Evolutionary conservation across 2,329 filamentous ascomycete species (phyloP), one percentile per base, ranked within the genome.

Genomic region (Cylindrodendrum hubeiense): DNA sequence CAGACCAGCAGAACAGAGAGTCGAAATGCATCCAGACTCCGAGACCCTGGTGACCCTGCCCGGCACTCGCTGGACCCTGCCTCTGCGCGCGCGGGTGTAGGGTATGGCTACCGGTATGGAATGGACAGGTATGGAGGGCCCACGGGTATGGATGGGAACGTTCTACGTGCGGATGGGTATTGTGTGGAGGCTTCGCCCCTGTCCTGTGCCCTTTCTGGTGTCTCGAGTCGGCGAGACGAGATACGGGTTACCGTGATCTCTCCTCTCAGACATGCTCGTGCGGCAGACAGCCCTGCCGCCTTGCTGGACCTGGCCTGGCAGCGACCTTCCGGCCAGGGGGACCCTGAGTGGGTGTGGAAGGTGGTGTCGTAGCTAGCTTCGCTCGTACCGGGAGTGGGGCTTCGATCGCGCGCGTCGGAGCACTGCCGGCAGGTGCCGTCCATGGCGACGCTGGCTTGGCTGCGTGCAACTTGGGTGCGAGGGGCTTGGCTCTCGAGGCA

Each of bases 371-470:
- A 47, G 21, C 44, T 52, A 60, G 46, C 60, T 43, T 63, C 52
- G 46, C 52, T 62, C 59, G 51, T 62, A 62, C 59, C 34, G 59
- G 33, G 30, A 52, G 51, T 54, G 51, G 58, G 39, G 51, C 58
- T 43, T 55, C 44, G 59, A 62, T 62, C 59, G 59, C 51, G 39
- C 51, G 51, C 51, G 59, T 62, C 51, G 51, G 60, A 55, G 60
- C 46, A 63, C 52, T 63, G 60, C 60, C 60, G 60, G 60, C 47
- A 57, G 52, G 52, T 63, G 60, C 60, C 60, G 60, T 63, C 26
- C 46, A 49, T 33, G 24, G 39, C 41, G 33, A 57, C 54, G 43
- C 54, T 57, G 33, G 54, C 37, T 39, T 8, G 37, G 37, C 15
- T n/a, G 17, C 34, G 34, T 13, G 33, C 28, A 9, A 12, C 28